Base-by-base conservation (phyloP, 768 basidiomycete genomes). In the Lyophyllum decastes region DNA sequence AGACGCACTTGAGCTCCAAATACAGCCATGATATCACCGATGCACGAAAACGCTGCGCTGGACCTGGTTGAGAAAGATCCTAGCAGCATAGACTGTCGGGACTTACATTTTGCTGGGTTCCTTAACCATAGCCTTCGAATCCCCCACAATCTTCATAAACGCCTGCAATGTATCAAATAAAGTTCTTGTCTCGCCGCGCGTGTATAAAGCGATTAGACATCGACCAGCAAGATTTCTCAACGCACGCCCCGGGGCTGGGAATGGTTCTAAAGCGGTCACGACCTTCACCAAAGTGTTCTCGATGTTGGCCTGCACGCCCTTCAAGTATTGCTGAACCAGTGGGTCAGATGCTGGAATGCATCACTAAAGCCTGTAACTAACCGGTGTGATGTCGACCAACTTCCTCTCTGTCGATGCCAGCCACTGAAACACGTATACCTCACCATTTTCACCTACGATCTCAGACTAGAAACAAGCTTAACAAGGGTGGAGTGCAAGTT, bases 171-270 rank as follows among this genome's bases (percentile, higher is more conserved):
- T 90, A 66, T 99, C 96, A 64, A 95, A 98, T 54, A 98, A 72
- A 1, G 88, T 85, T 71, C 87, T 83, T 0, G 89, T 88, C 69
- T 98, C 95, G 64, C 90, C 92, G 17, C 87, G 83, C 33, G 79
- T 82, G 73, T 95, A 95, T 16, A 96, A 61, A 21, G 77, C 69
- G 43, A 92, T 71, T 46, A 98, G 73, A 65, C 93, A 94, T 78
- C 91, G 78, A 9, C 90, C 85, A 47, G 90, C 83, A 4, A 93
- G 77, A 57, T 89, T 88, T 40, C 96, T 84, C 43, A 94, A 74
- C 2, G 93, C 92, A 10, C 95, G 88, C 44, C 96, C 96, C 0
- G 96, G 95, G 26, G 81, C 71, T n/a, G 95, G 92, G 63, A 87
- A 89, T 11, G 79, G 80, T 7, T 85, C 77, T 0, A 84, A 76